phyloP scores from a whole-genome alignment of 768 basidiomycete species.

The Aureoboletus auriporus region DNA sequence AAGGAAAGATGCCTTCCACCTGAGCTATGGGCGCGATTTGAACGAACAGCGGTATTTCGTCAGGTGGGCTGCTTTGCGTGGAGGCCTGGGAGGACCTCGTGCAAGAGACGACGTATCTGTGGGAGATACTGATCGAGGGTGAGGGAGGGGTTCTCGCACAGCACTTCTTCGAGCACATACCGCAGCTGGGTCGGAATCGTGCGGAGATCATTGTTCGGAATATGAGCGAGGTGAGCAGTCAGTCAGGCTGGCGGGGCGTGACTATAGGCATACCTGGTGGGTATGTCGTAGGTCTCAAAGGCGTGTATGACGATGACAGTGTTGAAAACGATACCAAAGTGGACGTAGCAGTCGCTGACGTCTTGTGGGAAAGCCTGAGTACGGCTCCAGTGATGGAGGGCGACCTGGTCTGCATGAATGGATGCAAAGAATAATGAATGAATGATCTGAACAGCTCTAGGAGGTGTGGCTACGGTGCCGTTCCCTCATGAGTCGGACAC shows the following conservation, averaged over 20 bases:
- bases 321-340: conserved; percentile 88
- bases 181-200: conserved; percentile 37
- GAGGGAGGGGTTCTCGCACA: conserved; percentile 35
- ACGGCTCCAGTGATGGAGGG: conserved; percentile 64
- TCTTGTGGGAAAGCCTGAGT: conserved; percentile 56
- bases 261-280: too few species aligned
- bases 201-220: conserved; percentile 43
- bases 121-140: not conserved
- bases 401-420: conserved; percentile 76
- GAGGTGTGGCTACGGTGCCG: too few species aligned
- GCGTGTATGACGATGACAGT: conserved; percentile 67
- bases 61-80: not conserved
- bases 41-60: too few species aligned
- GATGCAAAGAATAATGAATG: too few species aligned
- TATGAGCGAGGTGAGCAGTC: too few species aligned
- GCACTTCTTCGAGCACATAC: conserved; percentile 37
- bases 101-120: conserved; percentile 16
- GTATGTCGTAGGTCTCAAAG: conserved; percentile 69
- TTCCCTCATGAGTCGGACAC: conserved; percentile 25
- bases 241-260: too few species aligned
- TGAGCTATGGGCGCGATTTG: too few species aligned
- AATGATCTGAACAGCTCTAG: too few species aligned
- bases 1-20: too few species aligned
- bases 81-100: conserved; percentile 35
- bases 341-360: conserved; percentile 89